phyloP scores from a whole-genome alignment of 2,329 filamentous ascomycete genomes.

The Claviceps paspali region DNA sequence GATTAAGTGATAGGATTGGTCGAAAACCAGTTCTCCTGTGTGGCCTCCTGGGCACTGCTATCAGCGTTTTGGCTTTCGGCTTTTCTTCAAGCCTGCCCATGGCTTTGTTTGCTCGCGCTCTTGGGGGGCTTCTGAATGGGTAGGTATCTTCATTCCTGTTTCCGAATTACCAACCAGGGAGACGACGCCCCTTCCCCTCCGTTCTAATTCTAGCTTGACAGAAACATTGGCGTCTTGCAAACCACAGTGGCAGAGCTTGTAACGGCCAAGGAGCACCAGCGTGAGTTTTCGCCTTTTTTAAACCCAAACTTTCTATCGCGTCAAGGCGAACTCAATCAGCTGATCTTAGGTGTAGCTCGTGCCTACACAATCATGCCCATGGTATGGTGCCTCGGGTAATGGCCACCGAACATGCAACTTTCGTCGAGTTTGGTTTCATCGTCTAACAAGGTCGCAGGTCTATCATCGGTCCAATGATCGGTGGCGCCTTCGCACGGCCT shows the following conservation, averaged over 20 bases:
- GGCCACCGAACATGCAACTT: conserved; percentile 6
- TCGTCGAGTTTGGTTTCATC: not conserved
- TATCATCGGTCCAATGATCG: conserved; percentile 82
- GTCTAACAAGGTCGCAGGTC: conserved; percentile 37
- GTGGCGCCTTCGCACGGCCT: conserved; percentile 76
- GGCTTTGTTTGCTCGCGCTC: conserved; percentile 71
- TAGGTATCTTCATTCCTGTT: conserved; percentile 36
- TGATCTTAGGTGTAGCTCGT: conserved; percentile 40
- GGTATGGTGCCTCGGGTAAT: conserved; percentile 86
- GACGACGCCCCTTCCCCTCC: too few species aligned
- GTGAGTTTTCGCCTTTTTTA: conserved; percentile 34
- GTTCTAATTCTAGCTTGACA: conserved; percentile 17
- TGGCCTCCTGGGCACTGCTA: conserved; percentile 76
- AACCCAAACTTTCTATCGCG: too few species aligned
- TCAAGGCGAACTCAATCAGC: too few species aligned
- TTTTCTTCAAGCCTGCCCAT: conserved; percentile 71
- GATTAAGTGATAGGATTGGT: conserved; percentile 79
- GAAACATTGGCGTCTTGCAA: conserved; percentile 87
- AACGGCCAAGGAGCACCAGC: conserved; percentile 84
- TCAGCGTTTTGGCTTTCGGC: conserved; percentile 88
- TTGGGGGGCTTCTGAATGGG: conserved; percentile 89
- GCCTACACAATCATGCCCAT: conserved; percentile 97
- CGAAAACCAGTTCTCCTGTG: conserved; percentile 83
- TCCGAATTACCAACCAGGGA: too few species aligned
- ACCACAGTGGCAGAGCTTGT: conserved; percentile 92